These are phyloP conservation scores for Sequoia sempervirens DNA, from an alignment of 75 land plant genomes.

Conservation along the genomic window DNA sequence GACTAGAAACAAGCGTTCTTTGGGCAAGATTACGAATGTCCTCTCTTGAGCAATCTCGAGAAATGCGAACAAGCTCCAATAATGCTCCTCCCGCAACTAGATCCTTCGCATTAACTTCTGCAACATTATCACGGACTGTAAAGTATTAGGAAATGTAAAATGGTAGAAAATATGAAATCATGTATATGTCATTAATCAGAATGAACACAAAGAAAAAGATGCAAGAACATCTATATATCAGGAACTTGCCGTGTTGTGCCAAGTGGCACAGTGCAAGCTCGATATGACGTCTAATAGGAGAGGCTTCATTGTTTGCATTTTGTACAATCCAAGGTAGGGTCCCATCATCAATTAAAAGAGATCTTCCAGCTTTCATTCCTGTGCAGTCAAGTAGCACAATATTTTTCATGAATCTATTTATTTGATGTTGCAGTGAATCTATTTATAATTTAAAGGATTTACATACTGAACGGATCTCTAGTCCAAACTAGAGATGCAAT, in stretches of 20 bases:
- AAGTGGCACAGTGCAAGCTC: constrained; percentile 87
- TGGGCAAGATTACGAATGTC: constrained; percentile 89
- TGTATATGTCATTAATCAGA: not conserved
- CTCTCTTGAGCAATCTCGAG: constrained; percentile 82
- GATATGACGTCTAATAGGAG: constrained; percentile 70
- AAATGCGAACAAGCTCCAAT: constrained; percentile 91
- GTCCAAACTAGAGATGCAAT: not conserved
- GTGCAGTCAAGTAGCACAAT: not conserved
- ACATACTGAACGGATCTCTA: not conserved
- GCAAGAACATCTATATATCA: not conserved
- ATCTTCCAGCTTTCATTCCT: constrained; percentile 58
- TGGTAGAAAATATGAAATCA: not conserved
- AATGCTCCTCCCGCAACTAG: constrained; percentile 87
- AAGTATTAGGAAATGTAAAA: not conserved
- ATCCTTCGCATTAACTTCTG: constrained; percentile 94
- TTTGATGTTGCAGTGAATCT: not conserved
- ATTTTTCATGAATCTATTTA: not conserved
- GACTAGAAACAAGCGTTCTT: constrained; percentile 68
- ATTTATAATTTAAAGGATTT: not conserved
- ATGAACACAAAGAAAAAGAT: not conserved
- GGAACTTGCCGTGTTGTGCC: constrained; percentile 70
- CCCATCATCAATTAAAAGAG: constrained; percentile 76
- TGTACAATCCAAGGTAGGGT: constrained; percentile 85
- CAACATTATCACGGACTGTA: not conserved
- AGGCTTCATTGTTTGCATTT: constrained; percentile 74